Base-by-base conservation (phyloP, 768 basidiomycete species). In the Lentinula sp. region DNA sequence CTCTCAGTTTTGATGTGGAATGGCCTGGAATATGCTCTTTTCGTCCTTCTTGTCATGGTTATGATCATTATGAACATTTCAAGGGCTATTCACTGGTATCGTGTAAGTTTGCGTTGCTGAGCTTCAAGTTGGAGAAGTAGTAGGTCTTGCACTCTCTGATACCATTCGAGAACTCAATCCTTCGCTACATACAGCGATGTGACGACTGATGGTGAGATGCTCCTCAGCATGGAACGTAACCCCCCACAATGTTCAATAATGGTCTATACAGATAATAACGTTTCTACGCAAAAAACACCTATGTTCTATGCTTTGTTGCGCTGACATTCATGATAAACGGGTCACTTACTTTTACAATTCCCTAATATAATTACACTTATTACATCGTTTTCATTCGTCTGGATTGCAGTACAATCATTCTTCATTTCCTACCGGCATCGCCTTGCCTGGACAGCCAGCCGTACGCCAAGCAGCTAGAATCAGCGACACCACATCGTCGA, bases 391-490 rank as follows among this genome's bases (percentile, higher is more conserved):
- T 41, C 2, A 48, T 16, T 9, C 9, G 18, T 9, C 9, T 48
- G 46, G 8, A 28, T 28, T 28, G 28, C 28, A 28, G 28, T 28
- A 28, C 28, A 28, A 3, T 28, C 28, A 28, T 2, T 57, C 57
- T 16, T 46, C 68, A 48, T 79, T 76, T 28, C 78, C 80, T 6
- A 82, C 81, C 15, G 81, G 71, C 36, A 77, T 85, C 15, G 78
- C 70, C 58, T 71, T 80, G 4, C 90, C 90, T 2, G 91, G 91
- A 65, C 85, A 85, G 15, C 91, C 90, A 10, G 91, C 88, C 16
- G 82, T 77, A 71, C 82, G 84, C 96, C 95, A 98, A n/a, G 93
- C 93, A 12, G 87, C 88, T 23, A 95, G 74, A 63, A 98, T 83
- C 37, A 98, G 79, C 41, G 86, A 84, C 15, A 88, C 83, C 7